phyloP scores from a whole-genome alignment of 352 stramenopile species.

The Blastocystis sp. region DNA sequence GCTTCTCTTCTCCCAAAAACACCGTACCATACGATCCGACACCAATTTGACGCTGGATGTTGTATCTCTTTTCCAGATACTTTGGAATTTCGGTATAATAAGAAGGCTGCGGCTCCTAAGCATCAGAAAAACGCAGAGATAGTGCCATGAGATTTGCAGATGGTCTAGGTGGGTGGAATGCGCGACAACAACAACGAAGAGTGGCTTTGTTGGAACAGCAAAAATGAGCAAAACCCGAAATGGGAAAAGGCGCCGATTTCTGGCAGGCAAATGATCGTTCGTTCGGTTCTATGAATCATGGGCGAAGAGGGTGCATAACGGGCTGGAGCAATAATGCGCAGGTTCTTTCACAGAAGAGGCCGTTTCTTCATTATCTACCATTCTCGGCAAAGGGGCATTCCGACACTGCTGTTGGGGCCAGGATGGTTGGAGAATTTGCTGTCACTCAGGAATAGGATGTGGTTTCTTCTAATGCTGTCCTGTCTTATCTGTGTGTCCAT shows the following conservation, averaged over 20 bases:
- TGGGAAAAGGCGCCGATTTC: too few species aligned
- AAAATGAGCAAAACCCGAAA: neutral
- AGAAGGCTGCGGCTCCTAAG: conserved; percentile 6
- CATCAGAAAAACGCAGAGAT: neutral
- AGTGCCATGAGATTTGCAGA: too few species aligned
- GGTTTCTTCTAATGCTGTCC: neutral
- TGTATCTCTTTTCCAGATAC: conserved; percentile 58
- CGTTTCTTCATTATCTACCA: conserved; percentile 33
- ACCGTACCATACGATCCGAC: conserved; percentile 59
- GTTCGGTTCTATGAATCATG: neutral
- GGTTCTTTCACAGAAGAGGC: neutral
- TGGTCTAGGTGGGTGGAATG: too few species aligned
- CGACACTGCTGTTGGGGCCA: neutral
- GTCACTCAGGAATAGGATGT: neutral
- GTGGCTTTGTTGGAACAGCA: neutral
- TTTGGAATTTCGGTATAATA: conserved; percentile 51
- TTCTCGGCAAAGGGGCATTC: neutral
- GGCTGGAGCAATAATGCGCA: neutral
- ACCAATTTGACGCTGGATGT: conserved; percentile 59
- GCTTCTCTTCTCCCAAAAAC: conserved; percentile 48
- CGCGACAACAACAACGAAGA: too few species aligned
- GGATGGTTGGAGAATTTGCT: neutral
- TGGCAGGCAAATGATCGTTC: neutral
- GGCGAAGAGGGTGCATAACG: neutral
- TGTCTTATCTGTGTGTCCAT: conserved; percentile 1